Conservation (phyloP, 2,329 filamentous ascomycete species). For the Tolypocladium album region DNA sequence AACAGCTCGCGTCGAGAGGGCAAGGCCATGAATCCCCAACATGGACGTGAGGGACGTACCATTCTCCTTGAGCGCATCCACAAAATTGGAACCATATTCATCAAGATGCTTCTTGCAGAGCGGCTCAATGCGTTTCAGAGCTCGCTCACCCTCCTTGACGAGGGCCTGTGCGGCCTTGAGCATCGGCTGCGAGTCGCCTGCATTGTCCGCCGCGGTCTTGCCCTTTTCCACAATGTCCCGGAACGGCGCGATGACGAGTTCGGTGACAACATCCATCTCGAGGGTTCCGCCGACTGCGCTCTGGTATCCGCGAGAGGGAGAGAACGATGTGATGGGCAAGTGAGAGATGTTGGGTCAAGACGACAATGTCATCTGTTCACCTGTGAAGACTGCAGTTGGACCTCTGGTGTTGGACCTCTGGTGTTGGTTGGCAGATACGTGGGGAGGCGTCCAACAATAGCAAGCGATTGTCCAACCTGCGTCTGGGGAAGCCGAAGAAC, state of each 20-base stretch:
- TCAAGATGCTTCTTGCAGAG: slow-evolving; percentile 36
- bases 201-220: slow-evolving; percentile 34
- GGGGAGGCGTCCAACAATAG: background rate
- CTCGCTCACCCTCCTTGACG: slow-evolving; percentile 36
- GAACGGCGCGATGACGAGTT: slow-evolving; percentile 40
- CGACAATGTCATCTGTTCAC: background rate
- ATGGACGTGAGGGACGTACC: slow-evolving; percentile 23
- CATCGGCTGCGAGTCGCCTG: slow-evolving; percentile 33
- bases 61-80: slow-evolving; percentile 41
- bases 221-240: slow-evolving; percentile 42
- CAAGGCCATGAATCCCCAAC: background rate
- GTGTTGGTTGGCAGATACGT: background rate
- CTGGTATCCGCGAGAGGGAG: background rate
- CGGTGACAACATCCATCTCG: slow-evolving; percentile 27
- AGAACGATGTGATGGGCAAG: background rate
- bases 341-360: background rate
- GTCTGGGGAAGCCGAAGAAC: background rate
- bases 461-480: background rate
- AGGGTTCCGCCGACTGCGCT: background rate
- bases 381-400: background rate
- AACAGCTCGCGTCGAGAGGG: background rate
- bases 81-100: slow-evolving; percentile 38
- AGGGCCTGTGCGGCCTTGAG: slow-evolving; percentile 36
- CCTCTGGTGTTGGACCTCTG: too few relatives aligned
- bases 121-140: slow-evolving; percentile 39